Base-by-base conservation (phyloP, 345 rosid genomes). In the Brassica nigra region DNA sequence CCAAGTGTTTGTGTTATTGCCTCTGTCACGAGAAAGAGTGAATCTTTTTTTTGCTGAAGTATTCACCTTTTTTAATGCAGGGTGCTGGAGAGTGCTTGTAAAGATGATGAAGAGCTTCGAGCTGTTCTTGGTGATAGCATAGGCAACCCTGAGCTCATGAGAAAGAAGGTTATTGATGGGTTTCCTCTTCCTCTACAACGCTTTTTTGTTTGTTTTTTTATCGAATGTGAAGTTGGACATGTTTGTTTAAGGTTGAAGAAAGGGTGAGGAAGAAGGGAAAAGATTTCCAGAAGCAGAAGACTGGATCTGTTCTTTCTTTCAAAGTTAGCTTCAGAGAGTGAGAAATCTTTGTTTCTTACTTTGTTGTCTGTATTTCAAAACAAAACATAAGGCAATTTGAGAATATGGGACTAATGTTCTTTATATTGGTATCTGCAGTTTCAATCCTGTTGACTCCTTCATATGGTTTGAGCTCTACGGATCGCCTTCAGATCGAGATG, bases 291-390 rank as follows among this genome's bases (percentile, higher is more conserved):
- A 92, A 94, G 58, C 86, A 92, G 14, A 88, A 88, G 83, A 90
- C 89, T 11, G 98, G 97, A n/a, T 94, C 96, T 49, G 85, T 94
- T 36, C 87, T 94, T 78, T 84, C 97, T 73, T 94, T 90, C 85
- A 92, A 94, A 89, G 98, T 92, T 78, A 88, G 86, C 90, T 94
- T 94, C 80, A 88, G 97, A 93, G 91, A 91, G 98, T 89, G 84
- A 81, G 84, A 30, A 3, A 8, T 8, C 67, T 34, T 44, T 58
- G 36, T 16, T 47, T 62, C 42, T 33, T 33, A 28, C 44, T 16
- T 36, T 66, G 5, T 52, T 62, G 11, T 62, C 49, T 63, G 31
- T 39, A 15, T 39, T 72, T 11, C 14, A 57, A 44, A 44, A n/a
- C 31, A 49, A 15, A 69, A 23, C 66, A 49, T 20, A 8, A 76